Evolutionary conservation across 2,329 filamentous ascomycete genomes (phyloP).

Genomic region (Gnomoniopsis smithogilvyi): DNA sequence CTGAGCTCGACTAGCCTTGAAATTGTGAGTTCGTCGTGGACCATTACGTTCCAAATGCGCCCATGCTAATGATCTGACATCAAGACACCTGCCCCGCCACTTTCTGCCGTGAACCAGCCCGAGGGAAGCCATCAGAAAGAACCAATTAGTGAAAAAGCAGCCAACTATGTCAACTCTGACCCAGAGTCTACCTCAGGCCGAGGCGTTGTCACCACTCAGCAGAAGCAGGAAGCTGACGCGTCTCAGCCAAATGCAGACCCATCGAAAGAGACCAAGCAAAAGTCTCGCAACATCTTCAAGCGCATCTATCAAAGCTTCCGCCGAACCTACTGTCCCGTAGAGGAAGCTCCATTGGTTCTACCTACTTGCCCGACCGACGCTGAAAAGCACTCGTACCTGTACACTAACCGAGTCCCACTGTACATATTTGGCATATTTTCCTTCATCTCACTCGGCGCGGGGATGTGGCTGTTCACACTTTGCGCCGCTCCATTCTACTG

Average conservation of each 20-base stretch:
- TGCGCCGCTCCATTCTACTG: slow-evolving; percentile 33
- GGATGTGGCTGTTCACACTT: slow-evolving; percentile 40
- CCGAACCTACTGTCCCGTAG: slow-evolving; percentile 30
- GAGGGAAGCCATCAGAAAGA: not conserved
- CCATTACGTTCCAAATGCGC: not conserved
- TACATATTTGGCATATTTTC: slow-evolving; percentile 37
- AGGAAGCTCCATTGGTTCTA: slow-evolving; percentile 31
- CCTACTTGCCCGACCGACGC: slow-evolving; percentile 35
- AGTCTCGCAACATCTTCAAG: slow-evolving; percentile 23
- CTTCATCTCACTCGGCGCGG: slow-evolving; percentile 36
- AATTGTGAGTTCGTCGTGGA: slow-evolving; percentile 18
- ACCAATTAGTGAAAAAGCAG: slow-evolving; percentile 21
- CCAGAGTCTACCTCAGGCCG: slow-evolving; percentile 16
- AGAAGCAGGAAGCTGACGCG: slow-evolving; percentile 12
- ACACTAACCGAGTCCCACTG: slow-evolving; percentile 36
- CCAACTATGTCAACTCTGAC: slow-evolving; percentile 11
- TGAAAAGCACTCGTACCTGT: slow-evolving; percentile 36
- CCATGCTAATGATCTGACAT: not conserved
- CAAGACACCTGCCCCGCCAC: slow-evolving; percentile 17
- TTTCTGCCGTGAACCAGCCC: not conserved
- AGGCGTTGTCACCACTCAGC: not conserved
- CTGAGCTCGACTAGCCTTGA: not conserved
- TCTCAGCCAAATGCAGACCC: not conserved
- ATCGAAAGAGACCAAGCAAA: not conserved
- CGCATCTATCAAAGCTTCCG: slow-evolving; percentile 25